Conservation (phyloP, 2,329 filamentous ascomycete species). For the Juglanconis sp. region DNA sequence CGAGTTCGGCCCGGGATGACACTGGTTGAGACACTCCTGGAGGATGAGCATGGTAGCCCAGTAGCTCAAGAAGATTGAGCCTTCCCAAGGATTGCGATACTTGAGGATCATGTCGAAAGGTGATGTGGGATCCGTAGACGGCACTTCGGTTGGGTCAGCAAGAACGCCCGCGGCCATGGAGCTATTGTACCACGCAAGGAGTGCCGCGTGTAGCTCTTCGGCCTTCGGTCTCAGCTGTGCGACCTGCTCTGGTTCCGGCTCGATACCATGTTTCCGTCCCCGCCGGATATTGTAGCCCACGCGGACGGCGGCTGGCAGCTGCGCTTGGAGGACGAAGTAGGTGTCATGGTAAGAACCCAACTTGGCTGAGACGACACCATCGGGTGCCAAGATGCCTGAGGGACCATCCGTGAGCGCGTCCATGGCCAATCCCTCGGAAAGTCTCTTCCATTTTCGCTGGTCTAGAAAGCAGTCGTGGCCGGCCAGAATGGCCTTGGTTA, state of each 20-base stretch:
- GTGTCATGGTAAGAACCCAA: slow-evolving; percentile 23
- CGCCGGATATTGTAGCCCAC: slow-evolving; percentile 31
- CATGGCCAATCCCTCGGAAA: slow-evolving; percentile 30
- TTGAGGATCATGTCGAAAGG: slow-evolving; percentile 31
- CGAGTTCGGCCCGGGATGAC: slow-evolving; percentile 23
- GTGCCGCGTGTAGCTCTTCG: slow-evolving; percentile 27
- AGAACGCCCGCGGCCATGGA: slow-evolving; percentile 21
- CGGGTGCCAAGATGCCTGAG: slow-evolving; percentile 22
- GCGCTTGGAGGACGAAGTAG: slow-evolving; percentile 33
- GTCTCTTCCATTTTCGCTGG: slow-evolving; percentile 33
- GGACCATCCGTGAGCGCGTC: slow-evolving; percentile 23
- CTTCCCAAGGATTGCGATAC: slow-evolving; percentile 31
- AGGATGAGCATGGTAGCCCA: slow-evolving; percentile 39
- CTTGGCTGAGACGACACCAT: neutral
- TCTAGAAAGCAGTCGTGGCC: slow-evolving; percentile 35
- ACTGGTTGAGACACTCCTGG: slow-evolving; percentile 34
- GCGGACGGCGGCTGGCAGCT: slow-evolving; percentile 32
- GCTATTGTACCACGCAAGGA: slow-evolving; percentile 31
- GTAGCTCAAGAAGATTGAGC: slow-evolving; percentile 33
- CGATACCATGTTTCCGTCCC: slow-evolving; percentile 25
- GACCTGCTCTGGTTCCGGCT: slow-evolving; percentile 27
- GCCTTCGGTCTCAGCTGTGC: slow-evolving; percentile 28
- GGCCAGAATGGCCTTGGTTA: slow-evolving; percentile 37
- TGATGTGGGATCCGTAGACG: slow-evolving; percentile 28
- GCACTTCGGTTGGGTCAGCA: slow-evolving; percentile 26